A percentile compares a stretch with the other conserved stretches of the same genome.
Evolutionary conservation across 495 filamentous ascomycete species (phyloP).

Genomic region (Rhypophila decipiens): DNA sequence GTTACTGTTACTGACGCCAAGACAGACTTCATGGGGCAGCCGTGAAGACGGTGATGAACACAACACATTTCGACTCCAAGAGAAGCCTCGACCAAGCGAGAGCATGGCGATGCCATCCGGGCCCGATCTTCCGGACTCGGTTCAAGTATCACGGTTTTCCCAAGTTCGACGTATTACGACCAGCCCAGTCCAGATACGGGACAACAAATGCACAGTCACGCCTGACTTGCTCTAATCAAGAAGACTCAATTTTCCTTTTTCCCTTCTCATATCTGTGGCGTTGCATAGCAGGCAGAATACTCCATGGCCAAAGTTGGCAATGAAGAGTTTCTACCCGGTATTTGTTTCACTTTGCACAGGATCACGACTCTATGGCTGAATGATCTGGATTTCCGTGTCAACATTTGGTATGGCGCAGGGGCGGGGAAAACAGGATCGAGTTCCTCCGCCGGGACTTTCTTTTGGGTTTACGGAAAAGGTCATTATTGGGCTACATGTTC

Average conservation of each 20-base stretch:
- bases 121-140: slow-evolving; percentile 16
- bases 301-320: not conserved
- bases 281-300: not conserved
- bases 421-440: slow-evolving; percentile 22
- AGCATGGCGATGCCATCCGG: slow-evolving; percentile 41
- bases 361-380: slow-evolving; percentile 19
- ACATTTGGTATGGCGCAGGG: slow-evolving; percentile 6
- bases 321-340: not conserved
- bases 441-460: slow-evolving; percentile 4
- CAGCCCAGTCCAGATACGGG: slow-evolving; percentile 10
- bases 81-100: slow-evolving; percentile 40
- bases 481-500: not conserved
- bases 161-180: not conserved
- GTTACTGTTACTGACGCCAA: slow-evolving; percentile 14
- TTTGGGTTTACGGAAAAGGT: slow-evolving; percentile 5
- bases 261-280: too few relatives aligned
- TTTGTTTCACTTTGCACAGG: not conserved
- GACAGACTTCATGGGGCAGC: slow-evolving; percentile 63
- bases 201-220: slow-evolving; percentile 3
- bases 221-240: not conserved
- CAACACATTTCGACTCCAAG: slow-evolving; percentile 50
- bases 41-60: slow-evolving; percentile 60
- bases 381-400: slow-evolving; percentile 16
- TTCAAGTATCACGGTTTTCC: not conserved
- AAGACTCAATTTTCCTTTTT: too few relatives aligned